Conservation (phyloP, 2,329 filamentous ascomycete genomes). For the Fusarium nematophilum region DNA sequence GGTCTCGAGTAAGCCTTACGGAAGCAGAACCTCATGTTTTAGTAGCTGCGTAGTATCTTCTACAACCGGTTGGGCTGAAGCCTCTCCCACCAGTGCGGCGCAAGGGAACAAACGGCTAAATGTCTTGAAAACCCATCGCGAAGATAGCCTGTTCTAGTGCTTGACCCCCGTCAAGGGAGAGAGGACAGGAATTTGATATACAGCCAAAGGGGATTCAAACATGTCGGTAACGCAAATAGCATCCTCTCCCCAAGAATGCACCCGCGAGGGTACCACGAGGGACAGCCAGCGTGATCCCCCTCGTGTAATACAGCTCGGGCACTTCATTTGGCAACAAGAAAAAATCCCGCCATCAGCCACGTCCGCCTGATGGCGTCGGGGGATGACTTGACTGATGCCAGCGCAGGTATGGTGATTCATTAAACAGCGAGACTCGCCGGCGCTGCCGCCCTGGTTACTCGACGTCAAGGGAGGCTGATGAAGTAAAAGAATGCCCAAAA, state of each 20-base stretch:
- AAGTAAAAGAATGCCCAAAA: conserved; percentile 26
- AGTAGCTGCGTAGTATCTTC: conserved; percentile 13
- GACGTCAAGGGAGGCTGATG: conserved; percentile 32
- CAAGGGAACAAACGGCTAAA: conserved; percentile 1
- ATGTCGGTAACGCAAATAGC: conserved; percentile 18
- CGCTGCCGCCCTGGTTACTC: conserved; percentile 16
- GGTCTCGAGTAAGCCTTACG: conserved; percentile 11
- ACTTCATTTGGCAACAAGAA: neutral
- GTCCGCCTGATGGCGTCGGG: conserved; percentile 6
- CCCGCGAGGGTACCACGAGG: conserved; percentile 24
- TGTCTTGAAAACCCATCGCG: neutral
- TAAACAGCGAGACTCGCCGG: conserved; percentile 19
- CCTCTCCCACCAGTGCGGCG: conserved; percentile 1
- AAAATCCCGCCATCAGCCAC: conserved; percentile 10
- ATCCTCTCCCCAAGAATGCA: conserved; percentile 17
- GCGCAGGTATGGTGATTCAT: conserved; percentile 38
- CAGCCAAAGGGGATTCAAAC: conserved; percentile 12
- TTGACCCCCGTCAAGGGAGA: neutral
- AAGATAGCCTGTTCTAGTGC: conserved; percentile 8
- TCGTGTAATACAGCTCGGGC: conserved; percentile 14
- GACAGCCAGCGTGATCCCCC: conserved; percentile 24
- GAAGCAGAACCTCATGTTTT: conserved; percentile 6
- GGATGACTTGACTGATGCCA: conserved; percentile 6
- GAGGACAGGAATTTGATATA: conserved; percentile 26
- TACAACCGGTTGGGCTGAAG: conserved; percentile 24